Evolutionary conservation across 148 eudicot genomes (phyloP).

Genomic region (Arbutus unedo): DNA sequence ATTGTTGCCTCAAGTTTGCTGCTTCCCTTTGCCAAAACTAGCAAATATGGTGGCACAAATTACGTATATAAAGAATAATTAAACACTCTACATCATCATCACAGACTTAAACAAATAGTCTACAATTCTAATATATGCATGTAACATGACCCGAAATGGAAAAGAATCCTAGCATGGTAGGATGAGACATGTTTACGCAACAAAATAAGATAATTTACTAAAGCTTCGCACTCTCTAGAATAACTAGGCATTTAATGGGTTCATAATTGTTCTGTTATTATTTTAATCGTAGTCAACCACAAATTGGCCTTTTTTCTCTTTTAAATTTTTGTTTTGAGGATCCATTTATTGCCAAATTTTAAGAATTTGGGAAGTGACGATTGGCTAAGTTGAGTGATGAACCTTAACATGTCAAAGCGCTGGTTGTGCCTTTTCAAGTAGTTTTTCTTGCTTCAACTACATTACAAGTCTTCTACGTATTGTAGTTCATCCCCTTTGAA

Average conservation of each 20-base stretch:
- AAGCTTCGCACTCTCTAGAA: not conserved
- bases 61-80: not conserved
- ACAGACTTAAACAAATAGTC: not conserved
- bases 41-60: slow-evolving; percentile 9
- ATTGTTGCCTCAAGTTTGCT: slow-evolving; percentile 63
- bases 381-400: not conserved
- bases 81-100: not conserved
- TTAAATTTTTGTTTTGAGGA: not conserved
- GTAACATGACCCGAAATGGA: not conserved
- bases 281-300: not conserved
- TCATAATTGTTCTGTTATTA: not conserved
- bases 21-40: slow-evolving; percentile 85
- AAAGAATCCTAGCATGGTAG: not conserved
- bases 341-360: not conserved
- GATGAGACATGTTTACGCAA: not conserved
- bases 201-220: not conserved
- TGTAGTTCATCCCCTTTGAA: not conserved
- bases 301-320: no score
- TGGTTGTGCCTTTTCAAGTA: not conserved
- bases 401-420: not conserved
- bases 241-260: not conserved
- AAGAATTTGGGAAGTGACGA: not conserved
- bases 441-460: not conserved
- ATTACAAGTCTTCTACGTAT: not conserved
- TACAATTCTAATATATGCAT: not conserved